A percentile compares a stretch with the other conserved stretches of the same genome.
phyloP scores from a whole-genome alignment of 768 basidiomycete genomes.

The Lentinula lateritia region DNA sequence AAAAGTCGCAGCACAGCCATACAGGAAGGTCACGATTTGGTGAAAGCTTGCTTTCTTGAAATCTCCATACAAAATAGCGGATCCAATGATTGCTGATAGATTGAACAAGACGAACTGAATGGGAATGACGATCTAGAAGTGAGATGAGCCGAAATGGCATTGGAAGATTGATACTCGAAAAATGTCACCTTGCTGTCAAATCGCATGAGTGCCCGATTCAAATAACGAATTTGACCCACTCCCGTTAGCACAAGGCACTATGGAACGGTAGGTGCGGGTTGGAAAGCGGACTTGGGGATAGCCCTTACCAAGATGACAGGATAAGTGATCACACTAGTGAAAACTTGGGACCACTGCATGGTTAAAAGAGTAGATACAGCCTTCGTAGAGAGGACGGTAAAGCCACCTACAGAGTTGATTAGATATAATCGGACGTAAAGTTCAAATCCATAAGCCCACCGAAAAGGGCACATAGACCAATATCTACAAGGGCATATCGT shows the following conservation, averaged over 20 bases:
- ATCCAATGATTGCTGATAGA: slow-evolving; percentile 87
- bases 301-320: slow-evolving; percentile 62
- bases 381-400: slow-evolving; percentile 92
- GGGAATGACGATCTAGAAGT: slow-evolving; percentile 75
- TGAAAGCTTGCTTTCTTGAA: slow-evolving; percentile 81
- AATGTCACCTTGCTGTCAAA: slow-evolving; percentile 82
- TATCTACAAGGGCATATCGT: slow-evolving; percentile 74
- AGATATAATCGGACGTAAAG: slow-evolving; percentile 5
- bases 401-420: slow-evolving; percentile 57
- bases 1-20: slow-evolving; percentile 88
- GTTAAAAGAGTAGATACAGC: slow-evolving; percentile 85
- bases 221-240: slow-evolving; percentile 77
- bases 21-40: slow-evolving; percentile 76
- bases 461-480: slow-evolving; percentile 83
- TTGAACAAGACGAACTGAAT: slow-evolving; percentile 95
- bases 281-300: not conserved
- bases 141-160: not conserved
- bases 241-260: slow-evolving; percentile 72
- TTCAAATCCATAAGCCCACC: slow-evolving; percentile 34
- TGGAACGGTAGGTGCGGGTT: slow-evolving; percentile 8
- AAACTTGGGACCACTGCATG: slow-evolving; percentile 68
- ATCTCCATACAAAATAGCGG: slow-evolving; percentile 91
- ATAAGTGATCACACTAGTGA: slow-evolving; percentile 79
- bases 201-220: slow-evolving; percentile 83
- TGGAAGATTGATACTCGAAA: not conserved